Evolutionary conservation across 2,329 filamentous ascomycete genomes (phyloP).

Genomic region (Diaporthe citrichinensis): DNA sequence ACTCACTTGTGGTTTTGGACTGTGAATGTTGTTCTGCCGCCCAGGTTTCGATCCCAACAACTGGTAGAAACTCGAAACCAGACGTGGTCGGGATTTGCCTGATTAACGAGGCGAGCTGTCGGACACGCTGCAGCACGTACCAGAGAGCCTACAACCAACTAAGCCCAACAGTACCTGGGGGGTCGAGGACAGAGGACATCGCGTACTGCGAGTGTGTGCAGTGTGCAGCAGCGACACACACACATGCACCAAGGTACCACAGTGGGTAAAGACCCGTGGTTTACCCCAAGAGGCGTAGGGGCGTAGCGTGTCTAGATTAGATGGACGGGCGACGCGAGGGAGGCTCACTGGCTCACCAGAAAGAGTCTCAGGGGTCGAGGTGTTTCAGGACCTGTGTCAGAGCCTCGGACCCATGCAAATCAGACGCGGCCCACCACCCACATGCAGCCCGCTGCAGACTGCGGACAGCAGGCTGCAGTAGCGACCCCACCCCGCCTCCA

Average conservation of each 20-base stretch:
- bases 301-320: constrained; percentile 27
- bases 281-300: constrained; percentile 22
- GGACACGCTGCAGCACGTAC: neutral
- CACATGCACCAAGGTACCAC: neutral
- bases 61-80: constrained; percentile 13
- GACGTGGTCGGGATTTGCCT: constrained; percentile 16
- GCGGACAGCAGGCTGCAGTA: neutral
- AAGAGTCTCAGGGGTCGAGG: constrained; percentile 26
- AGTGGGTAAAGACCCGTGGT: constrained; percentile 12
- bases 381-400: constrained; percentile 37
- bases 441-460: constrained; percentile 26
- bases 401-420: constrained; percentile 34
- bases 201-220: neutral
- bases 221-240: neutral
- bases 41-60: constrained; percentile 10
- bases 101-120: neutral
- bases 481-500: constrained; percentile 5
- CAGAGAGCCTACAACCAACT: neutral
- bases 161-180: neutral
- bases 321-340: constrained; percentile 32
- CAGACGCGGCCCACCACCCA: constrained; percentile 27
- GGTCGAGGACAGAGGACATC: neutral
- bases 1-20: constrained; percentile 1
- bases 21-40: neutral
- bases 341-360: constrained; percentile 24